Conservation (phyloP, 2,329 filamentous ascomycete genomes). For the Xylaria sp. region DNA sequence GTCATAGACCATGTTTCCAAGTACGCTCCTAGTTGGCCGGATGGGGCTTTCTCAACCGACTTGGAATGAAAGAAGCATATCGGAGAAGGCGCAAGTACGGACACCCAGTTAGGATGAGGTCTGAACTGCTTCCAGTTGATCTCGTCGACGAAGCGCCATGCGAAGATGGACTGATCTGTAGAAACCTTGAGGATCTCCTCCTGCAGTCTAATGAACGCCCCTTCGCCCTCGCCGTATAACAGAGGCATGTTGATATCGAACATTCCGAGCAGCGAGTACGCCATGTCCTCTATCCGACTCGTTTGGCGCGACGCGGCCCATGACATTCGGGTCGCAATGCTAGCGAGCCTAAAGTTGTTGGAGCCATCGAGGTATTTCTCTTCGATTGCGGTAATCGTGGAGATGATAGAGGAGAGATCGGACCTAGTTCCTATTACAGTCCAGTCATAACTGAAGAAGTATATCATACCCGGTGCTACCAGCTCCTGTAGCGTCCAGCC, state of each 20-base stretch:
- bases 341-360: not conserved
- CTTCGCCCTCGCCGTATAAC: not conserved
- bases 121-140: not conserved
- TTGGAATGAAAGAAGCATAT: not conserved
- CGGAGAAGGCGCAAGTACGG: not conserved
- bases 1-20: not conserved
- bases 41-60: not conserved
- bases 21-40: not conserved
- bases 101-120: not conserved
- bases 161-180: not conserved
- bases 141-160: not conserved
- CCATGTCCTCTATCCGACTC: not conserved
- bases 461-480: not conserved
- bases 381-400: not conserved
- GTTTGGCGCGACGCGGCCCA: not conserved
- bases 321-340: not conserved
- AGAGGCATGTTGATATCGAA: slow-evolving; percentile 1
- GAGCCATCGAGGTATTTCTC: not conserved
- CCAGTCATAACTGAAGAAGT: not conserved
- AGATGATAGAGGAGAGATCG: not conserved
- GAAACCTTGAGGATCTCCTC: not conserved
- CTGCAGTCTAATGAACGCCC: not conserved
- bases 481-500: not conserved
- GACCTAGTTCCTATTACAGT: not conserved
- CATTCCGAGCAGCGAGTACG: not conserved